Base-by-base conservation (phyloP, 225 moss, liverwort and hornwort genomes). In the Sphagnum tenellum region DNA sequence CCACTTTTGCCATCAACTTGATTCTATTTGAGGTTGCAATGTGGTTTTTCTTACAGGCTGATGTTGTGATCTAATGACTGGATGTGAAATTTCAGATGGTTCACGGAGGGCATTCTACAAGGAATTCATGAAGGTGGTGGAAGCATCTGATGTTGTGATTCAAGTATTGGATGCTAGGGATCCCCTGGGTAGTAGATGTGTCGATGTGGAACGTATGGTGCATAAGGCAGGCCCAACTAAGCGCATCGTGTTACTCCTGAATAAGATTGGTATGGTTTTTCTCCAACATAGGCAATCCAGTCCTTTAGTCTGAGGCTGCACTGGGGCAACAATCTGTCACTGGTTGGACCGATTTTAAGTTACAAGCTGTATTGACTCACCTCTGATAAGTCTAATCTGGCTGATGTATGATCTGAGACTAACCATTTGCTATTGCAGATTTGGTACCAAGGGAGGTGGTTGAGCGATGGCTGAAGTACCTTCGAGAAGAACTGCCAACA, bases 81-180 rank as follows among this genome's bases (percentile, higher is more conserved):
- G 29, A 29, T 29, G 29, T 29, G 29, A 29, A 29, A 29, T 62
- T 56, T 74, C 82, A 91, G 94, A 84, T 67, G 81, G 90, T 68
- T 96, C 92, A 61, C 79, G 92, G 59, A 85, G 92, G 68, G 83
- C 81, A 11, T 95, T 82, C 63, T 78, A 82, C 61, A 73, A 83
- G 62, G 94, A 95, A 58, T 78, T 91, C 53, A 83, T 81, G 81
- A 95, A 95, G 73, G 94, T 95, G 51, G 63, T 95, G 50, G 89
- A 92, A 76, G 88, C 89, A 9, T 79, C 95, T 2, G 88, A 95
- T 69, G 94, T 94, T 47, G 64, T 95, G 10, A 83, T 95, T 68
- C 79, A 95, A 71, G 92, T 95, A 47, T 66, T 95, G 70, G 95
- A 95, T 71, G 89, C 92, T 29, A 79, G 92, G 67, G 95, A 95